Conservation (phyloP, 345 rosid genomes). For the Stellera chamaejasme region DNA sequence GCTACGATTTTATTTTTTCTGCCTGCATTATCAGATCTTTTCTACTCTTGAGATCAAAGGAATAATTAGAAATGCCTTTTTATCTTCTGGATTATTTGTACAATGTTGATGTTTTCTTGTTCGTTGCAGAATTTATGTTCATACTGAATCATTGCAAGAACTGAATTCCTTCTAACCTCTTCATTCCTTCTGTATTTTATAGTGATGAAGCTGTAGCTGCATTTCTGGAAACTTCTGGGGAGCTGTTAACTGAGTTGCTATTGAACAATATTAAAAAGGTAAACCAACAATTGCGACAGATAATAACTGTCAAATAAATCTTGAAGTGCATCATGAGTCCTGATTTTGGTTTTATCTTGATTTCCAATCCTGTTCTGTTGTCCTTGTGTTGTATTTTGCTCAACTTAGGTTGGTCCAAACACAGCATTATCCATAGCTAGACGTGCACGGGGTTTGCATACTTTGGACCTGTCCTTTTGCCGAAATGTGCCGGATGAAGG, state of each 20-base stretch:
- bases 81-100: too few relatives aligned
- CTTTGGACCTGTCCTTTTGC: conserved; percentile 82
- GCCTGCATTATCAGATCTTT: too few relatives aligned
- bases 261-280: conserved; percentile 74
- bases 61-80: too few relatives aligned
- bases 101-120: too few relatives aligned
- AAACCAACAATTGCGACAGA: conserved; percentile 5
- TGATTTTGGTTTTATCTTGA: not conserved
- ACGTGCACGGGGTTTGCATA: conserved; percentile 35
- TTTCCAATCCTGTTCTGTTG: not conserved
- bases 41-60: too few relatives aligned
- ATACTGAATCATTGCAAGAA: too few relatives aligned
- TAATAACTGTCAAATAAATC: not conserved
- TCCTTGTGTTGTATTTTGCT: not conserved
- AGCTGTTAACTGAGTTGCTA: conserved; percentile 50
- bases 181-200: conserved; percentile 5
- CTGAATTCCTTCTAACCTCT: too few relatives aligned
- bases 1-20: too few relatives aligned
- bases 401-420: conserved; percentile 50
- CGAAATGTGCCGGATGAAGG: conserved; percentile 57
- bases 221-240: conserved; percentile 69
- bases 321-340: not conserved
- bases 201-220: conserved; percentile 97
- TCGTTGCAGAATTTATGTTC: too few relatives aligned
- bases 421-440: conserved; percentile 66